Evolutionary conservation across 805 yeast species (phyloP).

Genomic region (Hanseniaspora meyeri): DNA sequence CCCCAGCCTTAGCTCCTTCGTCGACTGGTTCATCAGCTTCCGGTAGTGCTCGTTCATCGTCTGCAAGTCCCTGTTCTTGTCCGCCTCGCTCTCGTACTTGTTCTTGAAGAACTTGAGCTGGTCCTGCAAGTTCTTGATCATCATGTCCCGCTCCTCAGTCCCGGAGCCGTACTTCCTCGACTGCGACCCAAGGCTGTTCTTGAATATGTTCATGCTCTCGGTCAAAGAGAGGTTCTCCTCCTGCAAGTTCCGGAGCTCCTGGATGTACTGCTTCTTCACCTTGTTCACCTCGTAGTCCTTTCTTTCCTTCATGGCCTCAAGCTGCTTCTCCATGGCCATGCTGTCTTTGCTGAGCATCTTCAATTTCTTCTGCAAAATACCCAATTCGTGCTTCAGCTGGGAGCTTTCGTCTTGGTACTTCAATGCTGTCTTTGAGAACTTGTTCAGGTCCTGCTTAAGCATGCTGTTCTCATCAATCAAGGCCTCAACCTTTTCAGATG

Average conservation of each 20-base stretch:
- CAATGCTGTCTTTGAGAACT: conserved; percentile 24
- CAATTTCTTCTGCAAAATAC: background rate
- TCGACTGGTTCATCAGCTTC: conserved; percentile 24
- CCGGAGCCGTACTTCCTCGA: conserved; percentile 7
- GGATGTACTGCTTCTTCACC: conserved; percentile 20
- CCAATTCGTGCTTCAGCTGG: conserved; percentile 16
- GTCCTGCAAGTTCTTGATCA: conserved; percentile 2
- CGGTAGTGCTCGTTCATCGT: conserved; percentile 26
- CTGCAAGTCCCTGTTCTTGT: conserved; percentile 24
- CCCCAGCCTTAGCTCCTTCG: conserved; percentile 24
- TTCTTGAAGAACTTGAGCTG: conserved; percentile 20
- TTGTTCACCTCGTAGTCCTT: conserved; percentile 17
- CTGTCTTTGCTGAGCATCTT: background rate
- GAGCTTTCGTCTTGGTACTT: conserved; percentile 22
- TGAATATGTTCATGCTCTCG: conserved; percentile 9
- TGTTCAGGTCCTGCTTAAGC: conserved; percentile 24
- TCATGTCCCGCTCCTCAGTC: conserved; percentile 22
- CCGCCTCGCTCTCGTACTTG: conserved; percentile 24
- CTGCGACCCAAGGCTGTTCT: conserved; percentile 15
- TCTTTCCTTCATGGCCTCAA: conserved; percentile 6
- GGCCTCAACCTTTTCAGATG: background rate
- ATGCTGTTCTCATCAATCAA: conserved; percentile 19
- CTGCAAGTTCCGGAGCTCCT: conserved; percentile 21
- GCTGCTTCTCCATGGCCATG: conserved; percentile 6
- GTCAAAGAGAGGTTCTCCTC: conserved; percentile 22